phyloP scores from a whole-genome alignment of 139 green algal species.

The Picochlorum sp. region DNA sequence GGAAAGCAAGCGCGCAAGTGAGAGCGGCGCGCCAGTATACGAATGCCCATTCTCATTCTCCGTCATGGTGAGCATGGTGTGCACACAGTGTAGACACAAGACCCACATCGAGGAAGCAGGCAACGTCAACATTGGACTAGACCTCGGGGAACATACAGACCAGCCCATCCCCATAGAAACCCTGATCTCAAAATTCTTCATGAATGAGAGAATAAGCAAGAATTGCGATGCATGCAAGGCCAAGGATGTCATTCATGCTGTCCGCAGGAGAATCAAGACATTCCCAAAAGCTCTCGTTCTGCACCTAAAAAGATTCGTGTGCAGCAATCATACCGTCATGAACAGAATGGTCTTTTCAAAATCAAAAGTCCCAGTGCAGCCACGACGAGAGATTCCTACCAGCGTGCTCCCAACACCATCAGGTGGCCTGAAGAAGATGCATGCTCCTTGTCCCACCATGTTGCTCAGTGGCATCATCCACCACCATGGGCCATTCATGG shows the following conservation, averaged over 20 bases:
- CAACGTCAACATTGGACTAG: constrained; percentile 42
- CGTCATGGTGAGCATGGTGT: constrained; percentile 28
- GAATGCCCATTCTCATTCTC: constrained; percentile 36
- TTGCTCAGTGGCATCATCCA: neutral
- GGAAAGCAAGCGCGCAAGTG: constrained; percentile 16
- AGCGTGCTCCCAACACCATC: too few relatives aligned
- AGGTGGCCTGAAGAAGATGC: too few relatives aligned
- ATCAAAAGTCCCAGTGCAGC: neutral
- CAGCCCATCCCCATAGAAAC: neutral
- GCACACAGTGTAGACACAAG: constrained; percentile 30
- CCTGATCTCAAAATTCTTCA: constrained; percentile 35
- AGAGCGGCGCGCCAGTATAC: too few relatives aligned
- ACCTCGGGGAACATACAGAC: constrained; percentile 29
- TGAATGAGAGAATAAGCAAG: constrained; percentile 48
- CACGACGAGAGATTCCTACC: neutral
- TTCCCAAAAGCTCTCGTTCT: constrained; percentile 57
- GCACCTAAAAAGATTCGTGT: constrained; percentile 62
- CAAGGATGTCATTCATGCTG: constrained; percentile 20
- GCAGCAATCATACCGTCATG: too few relatives aligned
- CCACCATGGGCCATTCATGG: neutral
- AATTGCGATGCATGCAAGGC: constrained; percentile 47
- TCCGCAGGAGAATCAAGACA: constrained; percentile 37
- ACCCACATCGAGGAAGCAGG: constrained; percentile 40
- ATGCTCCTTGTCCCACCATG: too few relatives aligned
- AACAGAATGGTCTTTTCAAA: neutral